phyloP scores from a whole-genome alignment of 192 early-diverging fungal genomes.

The Backusella australiensis region DNA sequence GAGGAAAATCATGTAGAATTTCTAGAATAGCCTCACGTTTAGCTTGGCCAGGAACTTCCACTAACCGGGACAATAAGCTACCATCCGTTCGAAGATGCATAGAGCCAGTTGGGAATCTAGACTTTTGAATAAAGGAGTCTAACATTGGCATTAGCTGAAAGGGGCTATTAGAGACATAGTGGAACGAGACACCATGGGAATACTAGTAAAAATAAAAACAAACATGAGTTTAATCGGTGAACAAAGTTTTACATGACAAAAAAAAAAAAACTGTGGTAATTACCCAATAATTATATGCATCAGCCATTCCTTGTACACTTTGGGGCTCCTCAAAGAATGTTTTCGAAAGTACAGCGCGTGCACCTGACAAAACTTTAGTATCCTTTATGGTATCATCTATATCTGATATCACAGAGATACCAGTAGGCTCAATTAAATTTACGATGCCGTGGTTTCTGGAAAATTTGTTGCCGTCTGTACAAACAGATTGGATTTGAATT shows the following conservation, averaged over 20 bases:
- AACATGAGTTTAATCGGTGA: background rate
- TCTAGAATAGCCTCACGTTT: constrained; percentile 54
- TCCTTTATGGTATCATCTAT: constrained; percentile 95
- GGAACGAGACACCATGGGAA: constrained; percentile 61
- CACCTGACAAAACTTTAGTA: constrained; percentile 69
- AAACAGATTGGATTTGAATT: constrained; percentile 17
- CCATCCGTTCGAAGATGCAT: constrained; percentile 67
- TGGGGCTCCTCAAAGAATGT: constrained; percentile 59
- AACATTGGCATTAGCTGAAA: constrained; percentile 79
- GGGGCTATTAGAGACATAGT: constrained; percentile 87
- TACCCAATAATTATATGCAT: constrained; percentile 49
- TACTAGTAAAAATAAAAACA: constrained; percentile 42
- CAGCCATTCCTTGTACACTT: constrained; percentile 45
- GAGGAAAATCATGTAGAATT: constrained; percentile 63
- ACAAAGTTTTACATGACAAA: background rate
- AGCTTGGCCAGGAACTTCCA: constrained; percentile 46
- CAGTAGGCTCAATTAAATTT: constrained; percentile 63
- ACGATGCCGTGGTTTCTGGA: constrained; percentile 33
- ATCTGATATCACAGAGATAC: constrained; percentile 79
- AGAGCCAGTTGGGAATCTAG: constrained; percentile 75
- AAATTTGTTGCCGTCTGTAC: constrained; percentile 31
- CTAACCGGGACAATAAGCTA: constrained; percentile 55
- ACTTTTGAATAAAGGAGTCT: constrained; percentile 54
- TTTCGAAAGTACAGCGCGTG: constrained; percentile 56
- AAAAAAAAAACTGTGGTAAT: background rate